A percentile compares a stretch with the other conserved stretches of the same genome.
phyloP scores from a whole-genome alignment of 345 rosid genomes.

The Bruguiera parviflora region DNA sequence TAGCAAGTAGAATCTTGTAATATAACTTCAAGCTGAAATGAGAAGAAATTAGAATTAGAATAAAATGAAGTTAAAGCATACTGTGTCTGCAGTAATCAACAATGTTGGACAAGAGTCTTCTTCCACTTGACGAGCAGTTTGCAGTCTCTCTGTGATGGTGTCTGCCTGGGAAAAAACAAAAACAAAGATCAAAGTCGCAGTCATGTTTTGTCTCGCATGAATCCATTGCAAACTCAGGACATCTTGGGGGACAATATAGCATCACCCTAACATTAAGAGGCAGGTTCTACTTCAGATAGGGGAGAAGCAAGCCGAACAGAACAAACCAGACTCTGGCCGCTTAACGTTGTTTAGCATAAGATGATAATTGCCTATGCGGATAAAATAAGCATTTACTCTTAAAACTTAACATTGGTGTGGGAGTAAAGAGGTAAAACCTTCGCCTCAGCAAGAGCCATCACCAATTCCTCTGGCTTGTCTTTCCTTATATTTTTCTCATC shows the following conservation, averaged over 20 bases:
- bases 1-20: too few relatives aligned
- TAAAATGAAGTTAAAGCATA: constrained; percentile 26
- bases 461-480: constrained; percentile 33
- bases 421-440: constrained; percentile 16
- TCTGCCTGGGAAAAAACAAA: constrained; percentile 47
- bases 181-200: neutral
- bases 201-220: neutral
- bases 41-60: neutral
- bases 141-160: constrained; percentile 59
- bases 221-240: too few relatives aligned
- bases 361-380: neutral
- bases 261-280: too few relatives aligned
- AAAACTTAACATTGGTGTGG: neutral
- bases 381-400: neutral
- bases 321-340: neutral
- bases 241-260: too few relatives aligned
- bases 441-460: constrained; percentile 32
- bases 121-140: constrained; percentile 27
- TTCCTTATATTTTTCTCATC: constrained; percentile 30
- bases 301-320: too few relatives aligned
- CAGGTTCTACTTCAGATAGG: too few relatives aligned
- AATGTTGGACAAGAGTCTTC: constrained; percentile 49
- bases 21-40: neutral
- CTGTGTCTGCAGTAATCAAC: constrained; percentile 87
- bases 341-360: neutral